Evolutionary conservation across 2,329 filamentous ascomycete species (phyloP).

Genomic region (Sporothrix phasma): DNA sequence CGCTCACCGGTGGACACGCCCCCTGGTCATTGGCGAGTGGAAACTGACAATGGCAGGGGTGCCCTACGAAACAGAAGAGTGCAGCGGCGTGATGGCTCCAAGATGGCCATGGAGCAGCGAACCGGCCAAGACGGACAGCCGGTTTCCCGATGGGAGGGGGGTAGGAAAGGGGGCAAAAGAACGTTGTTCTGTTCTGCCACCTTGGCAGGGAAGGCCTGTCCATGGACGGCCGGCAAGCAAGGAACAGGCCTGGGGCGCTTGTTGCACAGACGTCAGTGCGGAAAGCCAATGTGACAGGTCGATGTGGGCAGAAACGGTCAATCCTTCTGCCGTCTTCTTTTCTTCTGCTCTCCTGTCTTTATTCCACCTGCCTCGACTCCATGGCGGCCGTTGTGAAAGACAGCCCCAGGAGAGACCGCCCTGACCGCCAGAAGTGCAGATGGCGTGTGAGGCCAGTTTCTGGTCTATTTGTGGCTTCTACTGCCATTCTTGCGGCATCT

Average conservation of each 20-base stretch:
- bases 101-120: slow-evolving; percentile 6
- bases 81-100: background rate
- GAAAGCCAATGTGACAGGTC: slow-evolving; percentile 10
- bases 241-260: background rate
- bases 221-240: background rate
- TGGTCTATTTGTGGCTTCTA: background rate
- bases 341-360: background rate
- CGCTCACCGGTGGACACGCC: slow-evolving; percentile 4
- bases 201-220: background rate
- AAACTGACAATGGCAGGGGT: background rate
- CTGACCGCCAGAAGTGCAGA: slow-evolving; percentile 5
- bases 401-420: slow-evolving; percentile 1
- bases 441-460: background rate
- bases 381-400: background rate
- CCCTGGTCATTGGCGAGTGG: background rate
- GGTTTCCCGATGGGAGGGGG: background rate
- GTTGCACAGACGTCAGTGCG: slow-evolving; percentile 12
- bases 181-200: background rate
- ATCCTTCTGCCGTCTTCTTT: background rate
- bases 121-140: background rate
- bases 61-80: background rate
- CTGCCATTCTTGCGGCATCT: too few relatives aligned
- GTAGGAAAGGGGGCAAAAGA: background rate
- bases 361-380: background rate
- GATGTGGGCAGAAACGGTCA: background rate